Evolutionary conservation across 805 yeast genomes (phyloP).

Genomic region (Starmerella vitae): DNA sequence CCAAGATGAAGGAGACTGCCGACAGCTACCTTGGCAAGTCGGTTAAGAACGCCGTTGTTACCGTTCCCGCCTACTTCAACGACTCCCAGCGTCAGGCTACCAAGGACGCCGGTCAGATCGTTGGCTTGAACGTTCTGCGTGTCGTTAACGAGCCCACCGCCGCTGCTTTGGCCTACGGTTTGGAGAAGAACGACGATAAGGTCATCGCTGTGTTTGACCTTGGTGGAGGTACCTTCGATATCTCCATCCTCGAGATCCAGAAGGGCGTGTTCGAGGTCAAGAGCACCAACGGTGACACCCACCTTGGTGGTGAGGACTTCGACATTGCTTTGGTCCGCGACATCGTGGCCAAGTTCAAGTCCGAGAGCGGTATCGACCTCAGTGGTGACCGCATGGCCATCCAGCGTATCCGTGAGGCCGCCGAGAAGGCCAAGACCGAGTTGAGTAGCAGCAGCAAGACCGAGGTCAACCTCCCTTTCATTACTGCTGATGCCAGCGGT

Average conservation of each 20-base stretch:
- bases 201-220: slow-evolving; percentile 92
- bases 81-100: slow-evolving; percentile 90
- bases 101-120: slow-evolving; percentile 96
- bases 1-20: slow-evolving; percentile 98
- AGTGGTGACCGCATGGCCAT: slow-evolving; percentile 57
- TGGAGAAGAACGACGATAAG: slow-evolving; percentile 70
- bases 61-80: slow-evolving; percentile 83
- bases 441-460: slow-evolving; percentile 61
- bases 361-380: slow-evolving; percentile 56
- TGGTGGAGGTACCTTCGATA: slow-evolving; percentile 98
- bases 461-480: slow-evolving; percentile 68
- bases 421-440: slow-evolving; percentile 82
- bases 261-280: slow-evolving; percentile 97
- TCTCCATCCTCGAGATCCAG: slow-evolving; percentile 90
- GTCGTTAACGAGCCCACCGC: slow-evolving; percentile 88
- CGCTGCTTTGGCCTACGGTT: slow-evolving; percentile 90
- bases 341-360: slow-evolving; percentile 66
- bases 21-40: slow-evolving; percentile 80
- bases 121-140: slow-evolving; percentile 79
- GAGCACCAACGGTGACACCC: slow-evolving; percentile 94
- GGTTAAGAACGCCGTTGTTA: slow-evolving; percentile 79
- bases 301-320: slow-evolving; percentile 86
- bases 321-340: slow-evolving; percentile 77
- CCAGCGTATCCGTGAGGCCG: slow-evolving; percentile 77
- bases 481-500: slow-evolving; percentile 75